A percentile compares a stretch with the other conserved stretches of the same genome.
Conservation (phyloP, 2,329 filamentous ascomycete species). For the Trichoderma pleuroti region DNA sequence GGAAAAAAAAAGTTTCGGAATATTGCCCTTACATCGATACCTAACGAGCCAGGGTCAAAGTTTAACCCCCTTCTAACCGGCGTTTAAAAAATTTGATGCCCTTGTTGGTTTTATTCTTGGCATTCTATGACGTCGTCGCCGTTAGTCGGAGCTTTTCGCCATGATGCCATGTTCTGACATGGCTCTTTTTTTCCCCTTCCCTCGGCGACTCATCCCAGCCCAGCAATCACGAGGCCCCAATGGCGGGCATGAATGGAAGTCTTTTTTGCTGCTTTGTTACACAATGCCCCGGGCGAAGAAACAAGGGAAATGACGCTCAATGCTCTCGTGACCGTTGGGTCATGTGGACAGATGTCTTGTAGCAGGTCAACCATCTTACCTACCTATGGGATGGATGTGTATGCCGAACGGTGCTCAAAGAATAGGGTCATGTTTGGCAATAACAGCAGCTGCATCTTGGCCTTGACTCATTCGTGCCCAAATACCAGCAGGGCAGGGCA, state of each 20-base stretch:
- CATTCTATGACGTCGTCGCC: slow-evolving; percentile 12
- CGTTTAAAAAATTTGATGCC: slow-evolving; percentile 6
- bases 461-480: slow-evolving; percentile 14
- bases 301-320: not conserved
- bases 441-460: not conserved
- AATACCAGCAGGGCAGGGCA: not conserved
- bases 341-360: slow-evolving; percentile 9
- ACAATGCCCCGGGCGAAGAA: not conserved
- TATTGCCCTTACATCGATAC: not conserved
- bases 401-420: slow-evolving; percentile 1
- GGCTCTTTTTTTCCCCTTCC: not conserved
- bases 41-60: slow-evolving; percentile 7
- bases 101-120: not conserved
- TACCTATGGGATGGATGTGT: not conserved
- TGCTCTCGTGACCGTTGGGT: slow-evolving; percentile 12
- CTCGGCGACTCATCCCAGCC: not conserved
- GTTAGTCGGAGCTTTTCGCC: not conserved
- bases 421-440: not conserved
- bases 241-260: not conserved
- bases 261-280: not conserved
- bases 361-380: not conserved
- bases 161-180: not conserved
- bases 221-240: not conserved
- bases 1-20: not conserved
- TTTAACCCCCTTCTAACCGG: slow-evolving; percentile 5